Conservation (phyloP, 2,329 filamentous ascomycete species). For the Diaporthe humulicola region DNA sequence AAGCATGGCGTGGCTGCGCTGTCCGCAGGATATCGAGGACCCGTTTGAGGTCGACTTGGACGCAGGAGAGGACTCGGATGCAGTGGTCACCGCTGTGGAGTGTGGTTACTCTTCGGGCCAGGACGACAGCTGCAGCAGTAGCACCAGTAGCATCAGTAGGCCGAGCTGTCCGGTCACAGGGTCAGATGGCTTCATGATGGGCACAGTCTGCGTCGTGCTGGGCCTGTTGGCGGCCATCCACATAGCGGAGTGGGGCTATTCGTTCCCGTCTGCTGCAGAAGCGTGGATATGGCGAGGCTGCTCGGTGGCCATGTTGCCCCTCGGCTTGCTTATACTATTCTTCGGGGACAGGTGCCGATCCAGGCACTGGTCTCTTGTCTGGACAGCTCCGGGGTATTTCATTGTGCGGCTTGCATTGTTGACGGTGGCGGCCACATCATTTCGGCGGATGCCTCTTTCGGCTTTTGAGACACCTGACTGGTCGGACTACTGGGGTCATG, state of each 20-base stretch:
- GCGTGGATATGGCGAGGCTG: not conserved
- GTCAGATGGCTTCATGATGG: not conserved
- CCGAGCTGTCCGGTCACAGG: not conserved
- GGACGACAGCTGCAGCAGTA: not conserved
- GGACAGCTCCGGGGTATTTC: not conserved
- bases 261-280: not conserved
- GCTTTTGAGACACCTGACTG: not conserved
- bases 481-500: not conserved
- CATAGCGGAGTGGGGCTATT: not conserved
- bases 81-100: not conserved
- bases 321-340: not conserved
- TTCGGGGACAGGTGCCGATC: slow-evolving; percentile 7
- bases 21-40: slow-evolving; percentile 6
- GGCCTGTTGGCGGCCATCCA: not conserved
- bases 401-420: not conserved
- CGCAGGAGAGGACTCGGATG: too few species aligned
- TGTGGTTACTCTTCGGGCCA: not conserved
- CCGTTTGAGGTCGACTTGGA: slow-evolving; percentile 1
- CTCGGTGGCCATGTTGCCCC: not conserved
- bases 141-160: not conserved
- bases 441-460: slow-evolving; percentile 3
- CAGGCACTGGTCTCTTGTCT: not conserved
- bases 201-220: not conserved
- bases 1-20: not conserved
- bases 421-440: not conserved